A percentile compares a stretch with the other conserved stretches of the same genome.
phyloP scores from a whole-genome alignment of 2,329 filamentous ascomycete species.

The Curvularia eragrostidis region DNA sequence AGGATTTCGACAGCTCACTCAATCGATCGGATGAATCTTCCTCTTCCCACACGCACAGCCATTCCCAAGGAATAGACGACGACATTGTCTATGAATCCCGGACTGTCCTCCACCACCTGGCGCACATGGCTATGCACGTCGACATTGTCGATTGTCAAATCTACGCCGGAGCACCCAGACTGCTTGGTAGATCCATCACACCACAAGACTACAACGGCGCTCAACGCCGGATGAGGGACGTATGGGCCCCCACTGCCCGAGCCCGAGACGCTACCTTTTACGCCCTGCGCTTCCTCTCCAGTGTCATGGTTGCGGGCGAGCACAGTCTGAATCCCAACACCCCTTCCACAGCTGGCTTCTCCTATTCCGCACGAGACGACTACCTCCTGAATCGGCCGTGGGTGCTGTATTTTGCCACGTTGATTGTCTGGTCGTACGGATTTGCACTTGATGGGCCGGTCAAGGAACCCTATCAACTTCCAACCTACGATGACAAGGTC shows the following conservation, averaged over 20 bases:
- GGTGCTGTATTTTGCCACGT: conserved; percentile 90
- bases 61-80: conserved; percentile 54
- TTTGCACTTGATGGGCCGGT: conserved; percentile 86
- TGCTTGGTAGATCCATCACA: conserved; percentile 86
- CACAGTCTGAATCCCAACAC: conserved; percentile 47
- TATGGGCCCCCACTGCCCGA: conserved; percentile 86
- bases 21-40: conserved; percentile 58
- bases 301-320: conserved; percentile 73
- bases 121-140: conserved; percentile 97
- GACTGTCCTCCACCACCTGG: conserved; percentile 88
- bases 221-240: conserved; percentile 81
- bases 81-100: conserved; percentile 84
- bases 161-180: conserved; percentile 83
- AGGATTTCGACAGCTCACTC: conserved; percentile 84
- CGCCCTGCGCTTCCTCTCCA: conserved; percentile 83
- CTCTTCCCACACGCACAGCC: conserved; percentile 39
- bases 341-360: conserved; percentile 45
- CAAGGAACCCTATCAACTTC: conserved; percentile 59
- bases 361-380: conserved; percentile 85
- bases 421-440: conserved; percentile 96
- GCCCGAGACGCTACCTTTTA: conserved; percentile 93
- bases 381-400: conserved; percentile 89
- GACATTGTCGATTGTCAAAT: conserved; percentile 98
- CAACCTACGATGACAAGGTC: conserved; percentile 69
- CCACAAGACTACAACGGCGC: conserved; percentile 80